These are phyloP conservation scores for Pythium rhizo-oryzae DNA, from an alignment of 352 stramenopile species.

Conservation along the genomic window DNA sequence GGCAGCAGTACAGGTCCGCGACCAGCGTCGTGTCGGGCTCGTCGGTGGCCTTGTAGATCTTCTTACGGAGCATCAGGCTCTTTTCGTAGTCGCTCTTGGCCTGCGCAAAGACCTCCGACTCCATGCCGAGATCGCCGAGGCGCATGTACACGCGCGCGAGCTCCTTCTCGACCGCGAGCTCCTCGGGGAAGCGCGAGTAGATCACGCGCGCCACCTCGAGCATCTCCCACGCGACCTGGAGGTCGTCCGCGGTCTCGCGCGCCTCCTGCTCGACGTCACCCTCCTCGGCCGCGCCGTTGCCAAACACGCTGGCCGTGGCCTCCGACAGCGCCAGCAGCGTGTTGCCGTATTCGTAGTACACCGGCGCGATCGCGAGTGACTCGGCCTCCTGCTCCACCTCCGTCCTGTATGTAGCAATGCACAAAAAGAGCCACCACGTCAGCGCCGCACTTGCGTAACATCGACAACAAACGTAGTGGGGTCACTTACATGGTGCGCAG, in stretches of 20 bases:
- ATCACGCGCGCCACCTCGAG: conserved; percentile 85
- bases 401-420: conserved; percentile 31
- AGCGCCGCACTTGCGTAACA: too few relatives aligned
- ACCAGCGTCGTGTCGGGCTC: conserved; percentile 79
- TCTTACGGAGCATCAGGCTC: conserved; percentile 67
- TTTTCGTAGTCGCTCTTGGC: conserved; percentile 81
- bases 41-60: conserved; percentile 65
- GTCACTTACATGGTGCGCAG: conserved; percentile 69
- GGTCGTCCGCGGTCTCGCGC: conserved; percentile 58
- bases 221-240: conserved; percentile 88
- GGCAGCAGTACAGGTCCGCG: conserved; percentile 80
- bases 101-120: conserved; percentile 82
- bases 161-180: conserved; percentile 74
- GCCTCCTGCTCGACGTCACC: conserved; percentile 64
- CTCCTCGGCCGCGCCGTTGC: conserved; percentile 39
- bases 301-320: conserved; percentile 32
- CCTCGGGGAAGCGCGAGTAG: conserved; percentile 70
- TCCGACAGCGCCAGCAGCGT: conserved; percentile 75
- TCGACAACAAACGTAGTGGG: too few relatives aligned
- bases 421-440: background rate
- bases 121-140: conserved; percentile 78
- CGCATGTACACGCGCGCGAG: conserved; percentile 80
- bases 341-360: conserved; percentile 87
- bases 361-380: conserved; percentile 40
- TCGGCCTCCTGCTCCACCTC: conserved; percentile 75